Evolutionary conservation across 441 rosid species (phyloP), one percentile per base, ranked within the genome.

Genomic region (Melastoma candidum): DNA sequence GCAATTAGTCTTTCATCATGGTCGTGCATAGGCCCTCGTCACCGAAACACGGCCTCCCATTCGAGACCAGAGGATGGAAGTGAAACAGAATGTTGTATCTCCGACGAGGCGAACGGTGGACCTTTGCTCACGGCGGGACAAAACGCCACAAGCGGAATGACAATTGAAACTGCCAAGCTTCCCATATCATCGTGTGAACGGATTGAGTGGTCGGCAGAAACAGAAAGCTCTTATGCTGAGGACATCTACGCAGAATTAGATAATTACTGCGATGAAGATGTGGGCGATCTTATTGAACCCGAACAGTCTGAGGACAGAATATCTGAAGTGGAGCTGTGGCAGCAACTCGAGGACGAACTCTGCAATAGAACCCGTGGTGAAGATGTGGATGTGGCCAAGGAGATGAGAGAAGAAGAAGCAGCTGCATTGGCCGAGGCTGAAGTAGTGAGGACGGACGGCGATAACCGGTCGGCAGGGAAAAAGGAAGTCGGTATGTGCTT

Each of bases 1-100:
- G 61, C 77, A 46, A 73, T 86, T 44, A 62, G 54, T 63, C 68
- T 90, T 59, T 70, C 95, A 32, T 77, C 95, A 8, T 85, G 90
- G 92, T 81, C 96, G 12, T 87, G 98, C 73, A 85, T 87, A 7
- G 90, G 96, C 49, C 95, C 96, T 11, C 82, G 93, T 11, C 82
- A 76, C 56, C 87, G 88, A 54, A 63, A 58, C 53, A 41, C 77
- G 45, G 71, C 69, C 51, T 72, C 66, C 57, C 54, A 9, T 62
- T 66, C 87, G 25, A 73, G 57, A 63, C 54, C 69, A 7, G 68
- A 70, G 58, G 67, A 52, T 45, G 79, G 62, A 63, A 60, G 59
- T 48, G 63, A 70, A 46, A 55, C 64, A 11, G 75, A 71, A 61
- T 71, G 74, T 50, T 63, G 74, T 9, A 26, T 75, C 32, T 54